Percentiles rank a stretch among this genome's conserved stretches.
Conservation (phyloP, 192 early-diverging fungal genomes). For the Podila horticola region DNA sequence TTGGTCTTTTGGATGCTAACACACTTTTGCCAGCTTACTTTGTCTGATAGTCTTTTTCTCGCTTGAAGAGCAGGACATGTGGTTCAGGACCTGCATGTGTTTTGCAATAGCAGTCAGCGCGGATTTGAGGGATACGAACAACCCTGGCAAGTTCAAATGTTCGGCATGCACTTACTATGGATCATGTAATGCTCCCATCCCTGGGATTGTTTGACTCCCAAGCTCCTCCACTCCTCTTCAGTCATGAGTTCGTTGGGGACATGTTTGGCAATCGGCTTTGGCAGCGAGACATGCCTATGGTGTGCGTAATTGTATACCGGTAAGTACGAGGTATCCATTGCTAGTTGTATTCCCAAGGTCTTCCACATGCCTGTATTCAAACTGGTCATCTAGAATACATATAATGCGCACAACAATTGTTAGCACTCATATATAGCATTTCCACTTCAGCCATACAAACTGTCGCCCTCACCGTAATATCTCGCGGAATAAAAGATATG, state of each 20-base stretch:
- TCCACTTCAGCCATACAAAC: too few species aligned
- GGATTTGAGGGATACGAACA: not conserved
- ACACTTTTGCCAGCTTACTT: slow-evolving; percentile 34
- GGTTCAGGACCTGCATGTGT: slow-evolving; percentile 57
- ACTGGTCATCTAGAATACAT: slow-evolving; percentile 21
- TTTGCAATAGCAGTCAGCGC: not conserved
- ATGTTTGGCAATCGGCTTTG: slow-evolving; percentile 48
- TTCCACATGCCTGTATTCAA: slow-evolving; percentile 36
- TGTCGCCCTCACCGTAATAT: slow-evolving; percentile 48
- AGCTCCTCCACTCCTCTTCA: slow-evolving; percentile 57
- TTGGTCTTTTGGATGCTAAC: not conserved
- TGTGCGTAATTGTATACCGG: not conserved
- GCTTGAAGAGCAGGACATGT: slow-evolving; percentile 59
- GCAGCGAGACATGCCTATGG: slow-evolving; percentile 58
- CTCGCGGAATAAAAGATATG: slow-evolving; percentile 52
- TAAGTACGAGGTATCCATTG: not conserved
- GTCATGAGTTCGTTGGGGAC: slow-evolving; percentile 51
- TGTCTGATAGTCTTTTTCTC: slow-evolving; percentile 56
- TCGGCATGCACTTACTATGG: slow-evolving; percentile 39
- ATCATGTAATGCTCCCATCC: slow-evolving; percentile 68
- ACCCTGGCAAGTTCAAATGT: not conserved
- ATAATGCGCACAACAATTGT: not conserved
- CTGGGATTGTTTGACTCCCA: slow-evolving; percentile 57
- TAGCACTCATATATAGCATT: not conserved
- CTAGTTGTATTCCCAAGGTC: not conserved